Evolutionary conservation across 345 rosid species (phyloP).

Genomic region (Conringia planisiliqua): DNA sequence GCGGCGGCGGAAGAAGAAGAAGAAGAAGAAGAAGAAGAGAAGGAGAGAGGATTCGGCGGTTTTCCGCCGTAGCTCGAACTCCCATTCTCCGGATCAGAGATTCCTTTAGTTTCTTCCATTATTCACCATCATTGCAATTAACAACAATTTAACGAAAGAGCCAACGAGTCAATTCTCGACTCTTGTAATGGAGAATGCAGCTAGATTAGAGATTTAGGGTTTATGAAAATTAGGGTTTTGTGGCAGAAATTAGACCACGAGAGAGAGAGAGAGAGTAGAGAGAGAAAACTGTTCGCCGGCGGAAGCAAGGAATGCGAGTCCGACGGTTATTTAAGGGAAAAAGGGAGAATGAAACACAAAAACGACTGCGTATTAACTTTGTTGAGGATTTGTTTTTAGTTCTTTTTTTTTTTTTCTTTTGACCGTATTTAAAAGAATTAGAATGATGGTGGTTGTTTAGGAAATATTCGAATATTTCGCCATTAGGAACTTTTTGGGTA

Average conservation of each 20-base stretch:
- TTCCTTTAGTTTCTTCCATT: conserved; percentile 60
- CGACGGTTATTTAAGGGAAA: conserved; percentile 20
- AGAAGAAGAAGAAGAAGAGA: conserved; percentile 50
- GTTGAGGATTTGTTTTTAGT: not conserved
- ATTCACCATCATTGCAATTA: conserved; percentile 39
- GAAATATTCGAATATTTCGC: conserved; percentile 2
- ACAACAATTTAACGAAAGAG: not conserved
- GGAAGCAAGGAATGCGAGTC: conserved; percentile 6
- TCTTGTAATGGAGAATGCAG: conserved; percentile 18
- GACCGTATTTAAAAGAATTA: not conserved
- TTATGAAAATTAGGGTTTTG: not conserved
- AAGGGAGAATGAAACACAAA: not conserved
- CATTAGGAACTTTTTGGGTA: not conserved
- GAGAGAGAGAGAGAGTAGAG: too few relatives aligned
- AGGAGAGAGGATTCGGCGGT: conserved; percentile 64
- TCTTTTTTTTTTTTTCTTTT: not conserved
- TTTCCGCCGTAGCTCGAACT: conserved; percentile 53
- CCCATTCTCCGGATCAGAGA: conserved; percentile 43
- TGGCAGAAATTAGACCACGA: too few relatives aligned
- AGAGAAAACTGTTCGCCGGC: not conserved
- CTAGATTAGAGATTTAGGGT: conserved; percentile 3
- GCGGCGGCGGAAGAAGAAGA: conserved; percentile 37
- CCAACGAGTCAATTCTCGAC: conserved; percentile 21
- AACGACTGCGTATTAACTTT: not conserved
- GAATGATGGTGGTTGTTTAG: not conserved